Base-by-base conservation (phyloP, 257 asterid species). In the Henckelia pumila region DNA sequence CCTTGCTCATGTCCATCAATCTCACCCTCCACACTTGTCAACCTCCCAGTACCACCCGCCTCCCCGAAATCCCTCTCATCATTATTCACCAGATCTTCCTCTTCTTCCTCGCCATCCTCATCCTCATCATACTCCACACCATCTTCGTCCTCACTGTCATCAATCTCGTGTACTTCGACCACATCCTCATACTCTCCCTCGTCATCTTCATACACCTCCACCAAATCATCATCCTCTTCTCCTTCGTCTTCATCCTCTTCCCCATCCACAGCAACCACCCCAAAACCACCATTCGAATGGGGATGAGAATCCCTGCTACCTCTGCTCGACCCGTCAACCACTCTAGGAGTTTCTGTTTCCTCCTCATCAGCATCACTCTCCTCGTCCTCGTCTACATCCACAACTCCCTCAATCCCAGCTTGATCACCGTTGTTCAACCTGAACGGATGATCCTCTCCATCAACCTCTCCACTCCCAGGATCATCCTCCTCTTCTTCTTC, bases 1-100 rank as follows among this genome's bases (percentile, higher is more conserved):
- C 95, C 98, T 55, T 88, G 96, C 79, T 92, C 96, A 61, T 93
- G 97, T 58, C 89, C 99, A 85, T 93, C 99, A 71, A 93, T 90
- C 77, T 90, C 95, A 22, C 96, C 95, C 75, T 87, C 96, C 0
- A 85, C 70, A 73, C 89, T 77, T 8, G 78, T 61, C 73, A 85
- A 75, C 81, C 94, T 80, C 60, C 92, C 85, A 10, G 84, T 80
- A 75, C 84, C 84, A 72, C 47, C 89, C 1, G 86, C 92, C 62
- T 78, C 94, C 29, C 59, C 89, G 1, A 77, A 16, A 78, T 74
- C 94, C 33, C 78, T 86, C 66, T 85, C 94, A 16, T 86, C 97
- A 22, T 88, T 82, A 71, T 90, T 89, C 73, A 83, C 94, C 71
- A 81, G 95, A 67, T 87, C 98, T 17, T 89, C 95, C 5, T 84